Percentiles rank a stretch among this genome's conserved stretches.
These are phyloP conservation scores for Backusella circina DNA, from an alignment of 192 early-diverging fungal species.

Conservation along the genomic window DNA sequence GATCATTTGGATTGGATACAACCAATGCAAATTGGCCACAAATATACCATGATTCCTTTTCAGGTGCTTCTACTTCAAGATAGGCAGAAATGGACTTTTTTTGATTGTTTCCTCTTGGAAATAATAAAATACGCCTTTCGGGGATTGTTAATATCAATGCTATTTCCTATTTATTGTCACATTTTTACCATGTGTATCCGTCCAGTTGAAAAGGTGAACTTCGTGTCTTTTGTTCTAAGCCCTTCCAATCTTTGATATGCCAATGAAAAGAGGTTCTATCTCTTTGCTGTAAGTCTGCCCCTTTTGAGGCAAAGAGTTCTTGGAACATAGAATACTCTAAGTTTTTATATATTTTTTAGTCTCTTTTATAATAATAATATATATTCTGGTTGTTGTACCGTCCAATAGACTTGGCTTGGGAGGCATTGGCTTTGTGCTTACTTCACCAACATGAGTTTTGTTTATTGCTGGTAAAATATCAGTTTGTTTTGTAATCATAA, in stretches of 20 bases:
- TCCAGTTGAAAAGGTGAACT: conserved; percentile 25
- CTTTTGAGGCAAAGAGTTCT: conserved; percentile 13
- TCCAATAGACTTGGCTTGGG: not conserved
- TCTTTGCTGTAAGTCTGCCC: conserved; percentile 21
- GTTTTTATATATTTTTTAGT: not conserved
- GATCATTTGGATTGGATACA: conserved; percentile 74
- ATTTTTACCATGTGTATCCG: conserved; percentile 24
- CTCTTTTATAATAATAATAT: not conserved
- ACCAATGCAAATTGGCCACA: conserved; percentile 82
- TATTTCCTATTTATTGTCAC: not conserved
- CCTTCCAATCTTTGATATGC: conserved; percentile 30
- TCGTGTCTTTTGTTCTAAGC: conserved; percentile 16
- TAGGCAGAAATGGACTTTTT: conserved; percentile 74
- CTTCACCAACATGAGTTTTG: not conserved
- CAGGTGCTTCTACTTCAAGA: conserved; percentile 81
- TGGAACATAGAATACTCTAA: conserved; percentile 17
- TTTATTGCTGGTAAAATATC: not conserved
- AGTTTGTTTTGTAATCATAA: conserved; percentile 1
- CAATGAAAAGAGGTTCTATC: conserved; percentile 14
- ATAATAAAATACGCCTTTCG: conserved; percentile 67
- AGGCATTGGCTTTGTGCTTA: not conserved
- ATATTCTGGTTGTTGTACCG: not conserved
- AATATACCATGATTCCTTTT: conserved; percentile 60
- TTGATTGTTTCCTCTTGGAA: conserved; percentile 84
- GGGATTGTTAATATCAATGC: not conserved